Evolutionary conservation across 75 land plant genomes (phyloP), one percentile per base, ranked within the genome.

Genomic region (Larix kaempferi): DNA sequence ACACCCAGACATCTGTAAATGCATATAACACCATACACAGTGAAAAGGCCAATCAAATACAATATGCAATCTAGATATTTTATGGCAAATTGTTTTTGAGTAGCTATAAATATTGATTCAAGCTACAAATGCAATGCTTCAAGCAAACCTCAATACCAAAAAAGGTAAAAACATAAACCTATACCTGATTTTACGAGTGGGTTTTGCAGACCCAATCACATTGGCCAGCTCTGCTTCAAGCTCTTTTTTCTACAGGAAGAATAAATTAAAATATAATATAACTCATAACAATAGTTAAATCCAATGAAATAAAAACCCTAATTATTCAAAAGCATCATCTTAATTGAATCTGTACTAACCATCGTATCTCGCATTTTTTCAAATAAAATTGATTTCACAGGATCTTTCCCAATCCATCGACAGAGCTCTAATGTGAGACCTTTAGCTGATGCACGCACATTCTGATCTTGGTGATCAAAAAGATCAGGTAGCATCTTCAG

Each of bases 311-410:
- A 35, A 35, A 22, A 61, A 25, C 61, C 6, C 73, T 3, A n/a
- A 25, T 52, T 55, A 56, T 59, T 59, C 56, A 16, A 60, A 75
- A 13, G 11, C 16, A 65, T 12, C 6, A 21, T n/a, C 52, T 69
- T 69, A 16, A 39, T 41, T 3, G 11, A 41, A 69, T 10, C 10
- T 2, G 14, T 58, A 52, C 84, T 37, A 77, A 96, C 99, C 99
- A 97, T 97, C n/a, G 99, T 97, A 80, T 97, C 98, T n/a, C 98
- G 77, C 99, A 97, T 97, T 74, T 97, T 97, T 77, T 97, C 99
- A 76, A 97, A 95, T 52, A 97, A 82, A 76, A 97, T 95, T 17
- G 92, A 89, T 77, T 97, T 97, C n/a, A 97, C 99, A 71, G 98
- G 86, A 37, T 97, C 99, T 78, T 97, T 97, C 11, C 99, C 98